Percentiles rank a stretch among this genome's conserved stretches.
Evolutionary conservation across 2,329 filamentous ascomycete genomes (phyloP).

Genomic region (Pestalotiopsis sp.): DNA sequence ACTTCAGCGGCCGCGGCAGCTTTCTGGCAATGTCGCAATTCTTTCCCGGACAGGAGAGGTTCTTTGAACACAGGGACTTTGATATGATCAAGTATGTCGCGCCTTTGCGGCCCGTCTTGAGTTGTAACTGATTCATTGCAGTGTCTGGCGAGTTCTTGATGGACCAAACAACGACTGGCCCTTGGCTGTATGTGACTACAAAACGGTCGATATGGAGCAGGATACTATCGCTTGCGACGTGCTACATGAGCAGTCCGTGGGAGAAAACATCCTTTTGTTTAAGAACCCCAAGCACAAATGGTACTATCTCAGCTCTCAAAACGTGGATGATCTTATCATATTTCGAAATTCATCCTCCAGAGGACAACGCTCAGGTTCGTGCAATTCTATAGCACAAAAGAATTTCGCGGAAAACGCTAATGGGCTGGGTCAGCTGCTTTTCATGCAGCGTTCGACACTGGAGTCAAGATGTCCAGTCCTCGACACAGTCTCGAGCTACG

Average conservation of each 20-base stretch:
- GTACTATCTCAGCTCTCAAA: background rate
- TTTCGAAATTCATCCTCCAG: too few species aligned
- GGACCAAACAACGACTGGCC: conserved; percentile 3
- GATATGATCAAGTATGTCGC: conserved; percentile 1
- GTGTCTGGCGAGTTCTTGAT: background rate
- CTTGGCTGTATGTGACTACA: background rate
- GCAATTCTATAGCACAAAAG: too few species aligned
- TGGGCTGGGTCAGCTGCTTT: too few species aligned
- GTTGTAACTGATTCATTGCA: background rate
- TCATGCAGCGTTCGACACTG: too few species aligned
- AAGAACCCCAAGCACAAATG: background rate
- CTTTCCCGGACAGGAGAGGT: background rate
- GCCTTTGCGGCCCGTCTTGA: background rate
- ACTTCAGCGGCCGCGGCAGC: background rate
- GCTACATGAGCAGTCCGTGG: background rate
- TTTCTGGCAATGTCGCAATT: background rate
- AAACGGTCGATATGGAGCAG: background rate
- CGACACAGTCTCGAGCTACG: too few species aligned
- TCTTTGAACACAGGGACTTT: background rate
- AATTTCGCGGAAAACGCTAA: too few species aligned
- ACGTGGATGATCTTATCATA: background rate
- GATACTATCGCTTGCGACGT: background rate
- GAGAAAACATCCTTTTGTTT: background rate
- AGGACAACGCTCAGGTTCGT: too few species aligned
- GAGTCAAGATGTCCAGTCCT: too few species aligned